Evolutionary conservation across 2,329 filamentous ascomycete genomes (phyloP).

Genomic region (Cladosporium halotolerans): DNA sequence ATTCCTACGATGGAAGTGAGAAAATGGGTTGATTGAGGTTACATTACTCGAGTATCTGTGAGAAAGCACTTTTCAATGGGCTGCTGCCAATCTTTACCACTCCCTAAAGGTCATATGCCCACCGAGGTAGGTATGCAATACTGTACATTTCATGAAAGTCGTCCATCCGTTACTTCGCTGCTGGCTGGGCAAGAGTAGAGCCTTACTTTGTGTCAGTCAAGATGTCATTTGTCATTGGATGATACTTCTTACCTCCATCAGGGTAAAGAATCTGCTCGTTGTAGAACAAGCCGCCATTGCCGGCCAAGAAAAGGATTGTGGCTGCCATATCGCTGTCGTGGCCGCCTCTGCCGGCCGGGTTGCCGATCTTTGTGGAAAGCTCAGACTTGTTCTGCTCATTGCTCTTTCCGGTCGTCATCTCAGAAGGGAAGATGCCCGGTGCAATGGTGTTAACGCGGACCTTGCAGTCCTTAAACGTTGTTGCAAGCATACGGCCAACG

Average conservation of each 20-base stretch:
- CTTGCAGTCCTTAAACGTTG: conserved; percentile 37
- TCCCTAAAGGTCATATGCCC: too few species aligned
- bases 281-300: conserved; percentile 46
- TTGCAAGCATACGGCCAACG: conserved; percentile 41
- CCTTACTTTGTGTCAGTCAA: conserved; percentile 1
- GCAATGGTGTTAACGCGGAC: conserved; percentile 41
- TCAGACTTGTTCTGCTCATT: conserved; percentile 43
- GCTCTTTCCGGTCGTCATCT: conserved; percentile 45
- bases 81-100: too few species aligned
- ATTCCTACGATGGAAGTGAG: too few species aligned
- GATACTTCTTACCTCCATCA: conserved; percentile 33
- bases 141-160: not conserved
- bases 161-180: not conserved
- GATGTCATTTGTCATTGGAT: not conserved
- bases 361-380: conserved; percentile 36
- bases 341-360: conserved; percentile 40
- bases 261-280: conserved; percentile 50
- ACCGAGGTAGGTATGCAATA: too few species aligned
- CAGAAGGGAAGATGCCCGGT: conserved; percentile 38
- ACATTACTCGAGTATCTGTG: too few species aligned
- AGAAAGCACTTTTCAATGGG: too few species aligned
- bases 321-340: conserved; percentile 47
- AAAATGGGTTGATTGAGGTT: too few species aligned
- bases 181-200: conserved; percentile 12
- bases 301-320: conserved; percentile 46